Conservation (phyloP, 164 flowering plant species). For the Malania oleifera region DNA sequence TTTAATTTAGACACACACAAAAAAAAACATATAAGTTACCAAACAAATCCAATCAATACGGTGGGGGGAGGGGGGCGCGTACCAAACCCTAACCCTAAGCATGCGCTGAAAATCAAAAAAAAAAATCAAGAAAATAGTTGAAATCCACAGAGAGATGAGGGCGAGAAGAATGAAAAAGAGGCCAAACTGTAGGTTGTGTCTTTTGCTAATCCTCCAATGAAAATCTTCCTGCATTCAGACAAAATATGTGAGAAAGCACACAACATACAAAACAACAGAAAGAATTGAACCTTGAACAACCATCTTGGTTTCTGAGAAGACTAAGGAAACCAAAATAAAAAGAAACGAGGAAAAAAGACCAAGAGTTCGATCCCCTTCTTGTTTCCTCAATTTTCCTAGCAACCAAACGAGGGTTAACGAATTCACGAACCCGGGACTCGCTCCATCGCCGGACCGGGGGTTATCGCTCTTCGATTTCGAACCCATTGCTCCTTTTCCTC, state of each 20-base stretch:
- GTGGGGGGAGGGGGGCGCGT: no score
- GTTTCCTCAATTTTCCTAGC: background rate
- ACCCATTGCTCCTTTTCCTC: constrained; percentile 28
- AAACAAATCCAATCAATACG: background rate
- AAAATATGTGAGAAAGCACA: background rate
- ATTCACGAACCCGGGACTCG: constrained; percentile 58
- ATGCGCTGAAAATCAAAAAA: background rate
- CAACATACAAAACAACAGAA: constrained; percentile 1
- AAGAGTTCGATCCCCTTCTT: background rate
- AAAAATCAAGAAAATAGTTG: background rate
- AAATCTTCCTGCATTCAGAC: constrained; percentile 60
- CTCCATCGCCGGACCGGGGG: constrained; percentile 43
- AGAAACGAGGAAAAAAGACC: background rate
- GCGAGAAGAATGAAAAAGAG: background rate
- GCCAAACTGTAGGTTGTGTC: constrained; percentile 58
- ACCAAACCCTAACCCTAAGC: background rate
- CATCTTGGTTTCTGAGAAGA: background rate
- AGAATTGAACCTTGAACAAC: background rate
- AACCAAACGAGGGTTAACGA: background rate
- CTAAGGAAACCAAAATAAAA: background rate
- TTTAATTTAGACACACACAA: background rate
- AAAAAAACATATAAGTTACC: background rate
- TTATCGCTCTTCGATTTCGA: constrained; percentile 33
- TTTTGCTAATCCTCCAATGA: constrained; percentile 80
- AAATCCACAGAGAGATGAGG: background rate